A percentile compares a stretch with the other conserved stretches of the same genome.
phyloP scores from a whole-genome alignment of 345 rosid genomes.

The Lumnitzera racemosa region DNA sequence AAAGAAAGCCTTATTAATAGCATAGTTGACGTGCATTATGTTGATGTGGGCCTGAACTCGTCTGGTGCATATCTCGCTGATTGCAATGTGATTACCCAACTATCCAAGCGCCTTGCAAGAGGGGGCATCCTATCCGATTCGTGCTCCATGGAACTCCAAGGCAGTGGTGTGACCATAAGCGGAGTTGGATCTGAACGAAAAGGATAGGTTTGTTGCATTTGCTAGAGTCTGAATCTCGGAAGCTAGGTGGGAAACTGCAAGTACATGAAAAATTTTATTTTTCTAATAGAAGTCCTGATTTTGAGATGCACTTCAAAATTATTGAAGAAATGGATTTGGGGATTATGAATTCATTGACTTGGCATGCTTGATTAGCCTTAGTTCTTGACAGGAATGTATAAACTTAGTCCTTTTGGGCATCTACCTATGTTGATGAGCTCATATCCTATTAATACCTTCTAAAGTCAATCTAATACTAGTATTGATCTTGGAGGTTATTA shows the following conservation, averaged over 20 bases:
- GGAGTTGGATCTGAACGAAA: slow-evolving; percentile 57
- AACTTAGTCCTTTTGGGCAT: too few species aligned
- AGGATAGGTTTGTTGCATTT: slow-evolving; percentile 44
- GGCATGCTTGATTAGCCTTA: too few species aligned
- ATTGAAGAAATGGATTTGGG: slow-evolving; percentile 64
- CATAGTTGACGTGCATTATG: slow-evolving; percentile 58
- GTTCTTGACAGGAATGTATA: too few species aligned
- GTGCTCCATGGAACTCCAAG: slow-evolving; percentile 84
- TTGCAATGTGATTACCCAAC: slow-evolving; percentile 29
- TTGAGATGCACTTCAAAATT: slow-evolving; percentile 84
- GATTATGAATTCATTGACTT: neutral
- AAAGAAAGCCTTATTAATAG: slow-evolving; percentile 49
- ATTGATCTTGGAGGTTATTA: too few species aligned
- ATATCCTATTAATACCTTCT: too few species aligned
- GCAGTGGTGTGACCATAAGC: slow-evolving; percentile 69
- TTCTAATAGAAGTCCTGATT: slow-evolving; percentile 41
- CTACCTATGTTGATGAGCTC: too few species aligned
- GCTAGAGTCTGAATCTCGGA: slow-evolving; percentile 38
- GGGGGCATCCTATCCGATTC: slow-evolving; percentile 30
- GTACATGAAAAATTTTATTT: slow-evolving; percentile 61
- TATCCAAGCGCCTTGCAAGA: slow-evolving; percentile 30
- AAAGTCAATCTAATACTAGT: too few species aligned
- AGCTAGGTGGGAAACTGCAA: slow-evolving; percentile 34
- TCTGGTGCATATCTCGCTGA: slow-evolving; percentile 69
- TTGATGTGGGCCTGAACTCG: slow-evolving; percentile 79